Conservation (phyloP, 202 grass and related monocot species). For the Saccharum hybrid region DNA sequence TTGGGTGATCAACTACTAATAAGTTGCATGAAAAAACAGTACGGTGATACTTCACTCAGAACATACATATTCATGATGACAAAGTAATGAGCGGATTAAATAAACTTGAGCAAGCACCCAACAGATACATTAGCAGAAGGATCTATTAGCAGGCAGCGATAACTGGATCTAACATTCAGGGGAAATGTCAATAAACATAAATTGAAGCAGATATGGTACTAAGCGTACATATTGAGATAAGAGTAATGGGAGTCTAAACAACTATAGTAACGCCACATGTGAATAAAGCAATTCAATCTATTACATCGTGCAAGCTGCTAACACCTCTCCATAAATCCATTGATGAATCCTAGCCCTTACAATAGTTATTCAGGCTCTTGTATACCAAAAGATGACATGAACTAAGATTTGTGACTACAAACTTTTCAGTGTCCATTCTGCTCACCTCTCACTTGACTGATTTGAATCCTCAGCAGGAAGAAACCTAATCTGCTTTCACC, state of each 20-base stretch:
- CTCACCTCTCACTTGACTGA: conserved; percentile 52
- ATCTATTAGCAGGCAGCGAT: background rate
- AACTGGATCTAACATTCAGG: conserved; percentile 10
- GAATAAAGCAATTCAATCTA: conserved; percentile 61
- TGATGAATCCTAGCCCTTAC: conserved; percentile 54
- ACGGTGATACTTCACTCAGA: background rate
- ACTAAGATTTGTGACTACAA: conserved; percentile 48
- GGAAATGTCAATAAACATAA: conserved; percentile 33
- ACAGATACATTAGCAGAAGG: background rate
- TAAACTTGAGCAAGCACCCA: background rate
- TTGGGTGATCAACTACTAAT: background rate
- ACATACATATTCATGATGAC: background rate
- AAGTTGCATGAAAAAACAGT: background rate
- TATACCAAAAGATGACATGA: conserved; percentile 67
- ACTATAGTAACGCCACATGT: conserved; percentile 45
- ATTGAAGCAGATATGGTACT: conserved; percentile 32
- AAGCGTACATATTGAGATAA: conserved; percentile 45
- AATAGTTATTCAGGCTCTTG: conserved; percentile 63
- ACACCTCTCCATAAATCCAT: conserved; percentile 50
- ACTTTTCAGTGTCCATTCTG: conserved; percentile 46
- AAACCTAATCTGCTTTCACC: conserved; percentile 75
- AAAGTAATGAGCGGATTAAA: background rate
- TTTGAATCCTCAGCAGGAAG: conserved; percentile 5
- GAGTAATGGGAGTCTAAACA: conserved; percentile 26
- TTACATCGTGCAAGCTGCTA: conserved; percentile 51